Evolutionary conservation across 2,329 filamentous ascomycete genomes (phyloP).

Genomic region (Ramularia endophylla): DNA sequence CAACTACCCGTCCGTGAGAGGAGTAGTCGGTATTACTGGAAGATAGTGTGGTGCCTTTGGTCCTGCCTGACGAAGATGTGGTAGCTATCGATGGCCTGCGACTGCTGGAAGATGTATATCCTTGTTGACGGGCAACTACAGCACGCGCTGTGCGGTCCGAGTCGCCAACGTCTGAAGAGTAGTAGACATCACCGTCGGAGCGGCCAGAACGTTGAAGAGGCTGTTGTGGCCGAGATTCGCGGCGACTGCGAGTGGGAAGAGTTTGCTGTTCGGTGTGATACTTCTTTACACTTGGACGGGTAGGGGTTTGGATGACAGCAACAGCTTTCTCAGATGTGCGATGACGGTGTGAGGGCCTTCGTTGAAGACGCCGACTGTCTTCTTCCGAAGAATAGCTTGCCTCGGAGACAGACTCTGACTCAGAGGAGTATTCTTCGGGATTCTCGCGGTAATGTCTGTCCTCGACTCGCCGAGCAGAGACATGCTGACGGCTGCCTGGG

Average conservation of each 20-base stretch:
- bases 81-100: constrained; percentile 31
- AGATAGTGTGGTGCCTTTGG: constrained; percentile 24
- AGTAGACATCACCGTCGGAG: constrained; percentile 17
- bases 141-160: constrained; percentile 22
- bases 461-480: not conserved
- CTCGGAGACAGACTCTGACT: constrained; percentile 11
- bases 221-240: constrained; percentile 4
- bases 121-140: constrained; percentile 12
- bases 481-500: not conserved
- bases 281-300: constrained; percentile 8
- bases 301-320: not conserved
- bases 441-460: not conserved
- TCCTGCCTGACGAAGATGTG: constrained; percentile 22
- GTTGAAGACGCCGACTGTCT: constrained; percentile 1
- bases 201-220: not conserved
- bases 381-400: constrained; percentile 2
- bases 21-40: constrained; percentile 20
- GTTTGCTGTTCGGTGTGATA: constrained; percentile 7
- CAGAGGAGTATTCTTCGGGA: constrained; percentile 4
- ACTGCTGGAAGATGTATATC: constrained; percentile 23
- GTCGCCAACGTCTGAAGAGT: constrained; percentile 22
- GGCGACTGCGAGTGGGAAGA: constrained; percentile 1
- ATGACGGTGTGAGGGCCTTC: not conserved
- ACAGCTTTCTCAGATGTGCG: constrained; percentile 1
- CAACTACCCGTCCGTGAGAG: constrained; percentile 13